Evolutionary conservation across 2,329 filamentous ascomycete species (phyloP).

Genomic region (Aureobasidium zeae): DNA sequence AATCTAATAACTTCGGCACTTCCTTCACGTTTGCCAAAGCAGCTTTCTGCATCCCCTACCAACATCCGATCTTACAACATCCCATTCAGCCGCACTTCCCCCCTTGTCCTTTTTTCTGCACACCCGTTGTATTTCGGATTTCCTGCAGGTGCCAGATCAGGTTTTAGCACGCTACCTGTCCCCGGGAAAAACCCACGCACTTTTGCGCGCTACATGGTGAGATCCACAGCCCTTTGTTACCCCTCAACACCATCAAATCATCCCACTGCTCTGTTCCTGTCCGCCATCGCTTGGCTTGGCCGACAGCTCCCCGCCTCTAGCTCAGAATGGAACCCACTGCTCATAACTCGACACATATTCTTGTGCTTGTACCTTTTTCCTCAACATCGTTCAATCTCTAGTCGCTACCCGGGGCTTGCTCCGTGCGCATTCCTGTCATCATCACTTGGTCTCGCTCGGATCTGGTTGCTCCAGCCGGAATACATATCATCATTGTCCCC

Average conservation of each 20-base stretch:
- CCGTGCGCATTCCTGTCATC: neutral
- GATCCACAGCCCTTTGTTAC: slow-evolving; percentile 12
- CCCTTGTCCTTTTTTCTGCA: slow-evolving; percentile 10
- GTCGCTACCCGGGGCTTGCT: neutral
- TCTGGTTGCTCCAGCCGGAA: neutral
- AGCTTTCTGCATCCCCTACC: neutral
- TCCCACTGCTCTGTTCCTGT: slow-evolving; percentile 10
- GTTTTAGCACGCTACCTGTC: slow-evolving; percentile 6
- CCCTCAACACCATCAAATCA: slow-evolving; percentile 9
- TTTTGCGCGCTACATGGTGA: slow-evolving; percentile 13
- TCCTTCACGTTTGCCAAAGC: neutral
- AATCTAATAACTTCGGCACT: slow-evolving; percentile 4
- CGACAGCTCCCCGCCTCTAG: slow-evolving; percentile 12
- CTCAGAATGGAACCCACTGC: neutral
- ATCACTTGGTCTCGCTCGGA: neutral
- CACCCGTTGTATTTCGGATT: slow-evolving; percentile 12
- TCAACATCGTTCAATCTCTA: neutral
- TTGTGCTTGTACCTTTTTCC: slow-evolving; percentile 12
- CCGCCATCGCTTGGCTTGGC: slow-evolving; percentile 1
- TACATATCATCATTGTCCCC: neutral
- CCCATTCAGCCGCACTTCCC: neutral
- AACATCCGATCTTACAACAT: neutral
- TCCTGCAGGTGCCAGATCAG: slow-evolving; percentile 16
- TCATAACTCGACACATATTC: slow-evolving; percentile 5
- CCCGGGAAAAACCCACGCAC: slow-evolving; percentile 8